Conservation (phyloP, 805 yeast genomes). For the Schwanniomyces vanrijiae region DNA sequence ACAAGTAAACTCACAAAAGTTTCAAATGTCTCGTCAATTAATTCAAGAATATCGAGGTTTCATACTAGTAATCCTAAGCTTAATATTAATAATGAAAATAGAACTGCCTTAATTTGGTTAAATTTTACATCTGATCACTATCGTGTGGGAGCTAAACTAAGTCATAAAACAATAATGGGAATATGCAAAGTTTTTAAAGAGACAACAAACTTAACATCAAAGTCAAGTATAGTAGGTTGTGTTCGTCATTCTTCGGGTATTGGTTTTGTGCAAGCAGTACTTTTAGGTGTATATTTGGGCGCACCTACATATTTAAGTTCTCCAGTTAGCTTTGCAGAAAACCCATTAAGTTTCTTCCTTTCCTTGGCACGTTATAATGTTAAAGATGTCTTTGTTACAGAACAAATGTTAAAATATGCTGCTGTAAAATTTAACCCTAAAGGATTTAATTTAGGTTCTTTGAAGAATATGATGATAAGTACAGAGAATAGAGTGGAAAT, state of each 20-base stretch:
- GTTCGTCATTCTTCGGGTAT: conserved; percentile 81
- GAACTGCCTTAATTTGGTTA: conserved; percentile 63
- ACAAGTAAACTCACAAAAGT: conserved; percentile 58
- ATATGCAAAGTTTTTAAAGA: conserved; percentile 89
- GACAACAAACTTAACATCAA: conserved; percentile 78
- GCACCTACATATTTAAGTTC: conserved; percentile 79
- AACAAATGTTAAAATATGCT: conserved; percentile 79
- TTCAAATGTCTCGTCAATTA: conserved; percentile 37
- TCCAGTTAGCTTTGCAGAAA: conserved; percentile 71
- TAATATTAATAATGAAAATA: conserved; percentile 29
- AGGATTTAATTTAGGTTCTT: conserved; percentile 57
- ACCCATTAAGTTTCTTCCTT: conserved; percentile 70
- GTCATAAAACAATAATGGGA: conserved; percentile 65
- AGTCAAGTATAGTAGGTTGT: conserved; percentile 77
- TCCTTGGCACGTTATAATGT: conserved; percentile 75
- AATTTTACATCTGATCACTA: conserved; percentile 72
- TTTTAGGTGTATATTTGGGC: conserved; percentile 85
- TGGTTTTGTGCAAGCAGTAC: conserved; percentile 84
- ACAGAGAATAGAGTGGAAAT: conserved; percentile 73
- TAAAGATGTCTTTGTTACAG: conserved; percentile 82
- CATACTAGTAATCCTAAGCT: conserved; percentile 28
- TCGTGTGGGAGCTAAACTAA: conserved; percentile 55
- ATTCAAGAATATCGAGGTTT: conserved; percentile 43
- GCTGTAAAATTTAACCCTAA: conserved; percentile 58
- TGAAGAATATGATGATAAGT: conserved; percentile 83